A percentile compares a stretch with the other conserved stretches of the same genome.
Conservation (phyloP, 2,329 filamentous ascomycete species). For the Diplodia mutila region DNA sequence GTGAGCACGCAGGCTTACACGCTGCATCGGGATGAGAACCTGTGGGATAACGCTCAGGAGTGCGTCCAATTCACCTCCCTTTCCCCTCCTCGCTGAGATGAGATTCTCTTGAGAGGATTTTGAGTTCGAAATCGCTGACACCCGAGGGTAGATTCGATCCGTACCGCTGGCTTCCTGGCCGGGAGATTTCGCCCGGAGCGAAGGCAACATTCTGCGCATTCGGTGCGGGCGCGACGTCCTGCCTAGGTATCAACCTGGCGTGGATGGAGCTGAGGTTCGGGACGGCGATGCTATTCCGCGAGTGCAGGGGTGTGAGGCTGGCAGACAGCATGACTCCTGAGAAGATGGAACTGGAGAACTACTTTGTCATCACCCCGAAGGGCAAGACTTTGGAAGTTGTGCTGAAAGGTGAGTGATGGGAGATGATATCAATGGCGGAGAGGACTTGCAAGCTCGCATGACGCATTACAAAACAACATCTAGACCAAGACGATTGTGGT, state of each 20-base stretch:
- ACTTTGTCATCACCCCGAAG: slow-evolving; percentile 50
- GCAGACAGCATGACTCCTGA: slow-evolving; percentile 38
- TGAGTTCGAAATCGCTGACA: no score
- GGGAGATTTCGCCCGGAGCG: slow-evolving; percentile 34
- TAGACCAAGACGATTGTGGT: not conserved
- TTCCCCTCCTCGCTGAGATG: no score
- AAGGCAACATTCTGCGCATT: slow-evolving; percentile 69
- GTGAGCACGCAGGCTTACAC: slow-evolving; percentile 47
- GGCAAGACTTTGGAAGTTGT: slow-evolving; percentile 40
- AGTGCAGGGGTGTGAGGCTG: slow-evolving; percentile 43
- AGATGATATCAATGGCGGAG: not conserved
- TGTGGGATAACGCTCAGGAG: slow-evolving; percentile 31
- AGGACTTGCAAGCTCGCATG: not conserved
- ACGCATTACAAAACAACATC: not conserved
- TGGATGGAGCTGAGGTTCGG: slow-evolving; percentile 60
- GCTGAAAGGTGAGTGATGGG: not conserved
- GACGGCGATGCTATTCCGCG: slow-evolving; percentile 56
- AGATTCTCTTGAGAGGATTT: no score
- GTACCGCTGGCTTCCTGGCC: slow-evolving; percentile 35
- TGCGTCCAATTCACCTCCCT: slow-evolving; percentile 21
- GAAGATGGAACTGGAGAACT: slow-evolving; percentile 50
- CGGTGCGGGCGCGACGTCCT: slow-evolving; percentile 69
- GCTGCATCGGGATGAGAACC: slow-evolving; percentile 39
- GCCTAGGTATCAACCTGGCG: slow-evolving; percentile 71
- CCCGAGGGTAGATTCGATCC: slow-evolving; percentile 38